Evolutionary conservation across 371 early-diverging fungal species (phyloP).

Genomic region (Amoeboaphelidium protococcarum): DNA sequence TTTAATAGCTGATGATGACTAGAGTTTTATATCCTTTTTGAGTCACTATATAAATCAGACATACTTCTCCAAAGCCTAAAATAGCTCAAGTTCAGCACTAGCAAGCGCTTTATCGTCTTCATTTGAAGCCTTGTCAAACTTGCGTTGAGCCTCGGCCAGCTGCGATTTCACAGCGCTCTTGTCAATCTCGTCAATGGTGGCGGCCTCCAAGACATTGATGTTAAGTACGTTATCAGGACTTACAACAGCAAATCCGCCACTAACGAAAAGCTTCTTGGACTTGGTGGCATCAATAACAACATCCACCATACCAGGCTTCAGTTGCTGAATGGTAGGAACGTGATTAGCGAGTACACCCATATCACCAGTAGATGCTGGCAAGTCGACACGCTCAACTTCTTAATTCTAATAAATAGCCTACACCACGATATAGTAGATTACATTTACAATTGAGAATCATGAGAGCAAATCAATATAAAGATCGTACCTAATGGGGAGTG

Average conservation of each 20-base stretch:
- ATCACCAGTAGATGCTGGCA: constrained; percentile 76
- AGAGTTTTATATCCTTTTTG: constrained; percentile 19
- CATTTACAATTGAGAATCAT: not conserved
- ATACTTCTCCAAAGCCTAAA: constrained; percentile 45
- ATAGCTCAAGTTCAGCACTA: constrained; percentile 63
- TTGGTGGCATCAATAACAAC: constrained; percentile 41
- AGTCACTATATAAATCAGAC: too few relatives aligned
- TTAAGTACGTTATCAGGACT: constrained; percentile 86
- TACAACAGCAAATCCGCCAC: constrained; percentile 87
- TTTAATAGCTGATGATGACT: not conserved
- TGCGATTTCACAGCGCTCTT: constrained; percentile 37
- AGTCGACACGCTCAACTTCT: constrained; percentile 74
- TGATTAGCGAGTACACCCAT: constrained; percentile 90
- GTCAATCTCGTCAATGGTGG: constrained; percentile 61
- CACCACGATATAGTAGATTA: not conserved
- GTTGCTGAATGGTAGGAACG: constrained; percentile 85
- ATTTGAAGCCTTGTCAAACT: constrained; percentile 24
- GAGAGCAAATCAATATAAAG: not conserved
- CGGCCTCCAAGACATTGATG: constrained; percentile 91
- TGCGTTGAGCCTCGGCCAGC: constrained; percentile 58
- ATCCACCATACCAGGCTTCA: constrained; percentile 44
- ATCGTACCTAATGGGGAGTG: constrained; percentile 58
- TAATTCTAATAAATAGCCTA: constrained; percentile 34
- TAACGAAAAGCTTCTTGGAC: constrained; percentile 81
- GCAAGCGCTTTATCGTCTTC: constrained; percentile 64